These are phyloP conservation scores for Lithospermum erythrorhizon DNA, from an alignment of 257 asterid species.

Conservation along the genomic window DNA sequence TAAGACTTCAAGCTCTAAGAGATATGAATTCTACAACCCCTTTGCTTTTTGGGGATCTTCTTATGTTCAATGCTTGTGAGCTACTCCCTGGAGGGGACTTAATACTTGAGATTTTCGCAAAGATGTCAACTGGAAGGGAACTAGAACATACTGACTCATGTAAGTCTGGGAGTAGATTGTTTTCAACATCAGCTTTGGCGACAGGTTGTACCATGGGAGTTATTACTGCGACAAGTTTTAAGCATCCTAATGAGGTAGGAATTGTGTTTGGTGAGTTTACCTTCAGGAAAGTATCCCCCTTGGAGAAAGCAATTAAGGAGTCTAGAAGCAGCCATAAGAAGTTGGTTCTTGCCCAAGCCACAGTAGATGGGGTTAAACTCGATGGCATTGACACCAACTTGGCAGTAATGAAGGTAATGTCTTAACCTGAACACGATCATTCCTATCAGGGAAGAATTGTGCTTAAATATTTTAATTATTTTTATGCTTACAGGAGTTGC, in stretches of 20 bases:
- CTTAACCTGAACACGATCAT: neutral
- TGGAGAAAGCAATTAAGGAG: slow-evolving; percentile 78
- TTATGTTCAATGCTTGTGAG: slow-evolving; percentile 90
- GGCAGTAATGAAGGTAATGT: slow-evolving; percentile 85
- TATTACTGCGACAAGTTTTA: slow-evolving; percentile 42
- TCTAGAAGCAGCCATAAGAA: slow-evolving; percentile 70
- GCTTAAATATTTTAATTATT: neutral
- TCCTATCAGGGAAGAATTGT: neutral
- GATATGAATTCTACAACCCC: slow-evolving; percentile 44
- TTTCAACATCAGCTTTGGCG: slow-evolving; percentile 50
- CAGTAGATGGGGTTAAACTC: slow-evolving; percentile 84
- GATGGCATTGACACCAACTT: slow-evolving; percentile 80
- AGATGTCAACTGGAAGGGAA: slow-evolving; percentile 39
- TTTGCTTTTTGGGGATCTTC: slow-evolving; percentile 46
- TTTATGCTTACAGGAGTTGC: slow-evolving; percentile 51
- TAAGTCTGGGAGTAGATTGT: slow-evolving; percentile 35
- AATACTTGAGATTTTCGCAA: slow-evolving; percentile 71
- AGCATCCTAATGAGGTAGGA: slow-evolving; percentile 31
- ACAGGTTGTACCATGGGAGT: slow-evolving; percentile 67
- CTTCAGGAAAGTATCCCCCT: slow-evolving; percentile 59
- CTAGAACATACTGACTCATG: slow-evolving; percentile 29
- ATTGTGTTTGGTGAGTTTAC: slow-evolving; percentile 65
- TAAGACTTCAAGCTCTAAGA: slow-evolving; percentile 76
- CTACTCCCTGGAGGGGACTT: slow-evolving; percentile 86
- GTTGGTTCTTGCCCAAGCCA: slow-evolving; percentile 66